Evolutionary conservation across 345 rosid species (phyloP).

Genomic region (Hibiscus mutabilis): DNA sequence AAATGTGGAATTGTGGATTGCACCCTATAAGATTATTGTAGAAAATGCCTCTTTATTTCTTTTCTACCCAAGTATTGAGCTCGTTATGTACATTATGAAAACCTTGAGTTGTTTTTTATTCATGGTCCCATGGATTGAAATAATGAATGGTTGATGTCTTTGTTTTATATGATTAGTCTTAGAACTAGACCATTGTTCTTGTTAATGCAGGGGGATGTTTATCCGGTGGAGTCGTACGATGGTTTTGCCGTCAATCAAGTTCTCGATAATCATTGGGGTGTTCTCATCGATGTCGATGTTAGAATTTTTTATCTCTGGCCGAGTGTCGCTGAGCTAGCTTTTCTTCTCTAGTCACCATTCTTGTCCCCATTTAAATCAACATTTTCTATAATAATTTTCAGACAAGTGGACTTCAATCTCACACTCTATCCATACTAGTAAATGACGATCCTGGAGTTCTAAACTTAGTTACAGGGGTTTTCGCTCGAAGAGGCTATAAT

Average conservation of each 20-base stretch:
- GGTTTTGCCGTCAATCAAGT: conserved; percentile 37
- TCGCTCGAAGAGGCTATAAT: conserved; percentile 68
- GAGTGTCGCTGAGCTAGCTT: no score
- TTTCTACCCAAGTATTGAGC: no score
- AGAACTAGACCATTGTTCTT: not conserved
- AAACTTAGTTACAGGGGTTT: conserved; percentile 61
- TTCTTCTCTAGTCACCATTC: no score
- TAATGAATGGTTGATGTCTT: no score
- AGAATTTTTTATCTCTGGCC: conserved; percentile 20
- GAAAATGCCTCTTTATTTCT: not conserved
- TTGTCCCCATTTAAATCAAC: not conserved
- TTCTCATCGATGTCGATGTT: conserved; percentile 69
- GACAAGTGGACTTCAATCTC: conserved; percentile 58
- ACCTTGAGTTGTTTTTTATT: no score
- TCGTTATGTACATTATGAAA: no score
- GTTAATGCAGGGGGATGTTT: conserved; percentile 62
- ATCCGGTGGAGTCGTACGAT: conserved; percentile 60
- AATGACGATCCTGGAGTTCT: conserved; percentile 60
- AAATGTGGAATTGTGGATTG: no score
- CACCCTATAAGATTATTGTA: not conserved
- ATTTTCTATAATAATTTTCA: conserved; percentile 18
- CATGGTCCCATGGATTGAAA: no score
- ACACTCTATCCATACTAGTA: conserved; percentile 63
- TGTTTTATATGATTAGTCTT: no score
- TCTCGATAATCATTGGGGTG: conserved; percentile 88